Percentiles rank a stretch among this genome's conserved stretches.
Conservation (phyloP, 73 alveolate genomes). For the Paramecium tetraurelia region DNA sequence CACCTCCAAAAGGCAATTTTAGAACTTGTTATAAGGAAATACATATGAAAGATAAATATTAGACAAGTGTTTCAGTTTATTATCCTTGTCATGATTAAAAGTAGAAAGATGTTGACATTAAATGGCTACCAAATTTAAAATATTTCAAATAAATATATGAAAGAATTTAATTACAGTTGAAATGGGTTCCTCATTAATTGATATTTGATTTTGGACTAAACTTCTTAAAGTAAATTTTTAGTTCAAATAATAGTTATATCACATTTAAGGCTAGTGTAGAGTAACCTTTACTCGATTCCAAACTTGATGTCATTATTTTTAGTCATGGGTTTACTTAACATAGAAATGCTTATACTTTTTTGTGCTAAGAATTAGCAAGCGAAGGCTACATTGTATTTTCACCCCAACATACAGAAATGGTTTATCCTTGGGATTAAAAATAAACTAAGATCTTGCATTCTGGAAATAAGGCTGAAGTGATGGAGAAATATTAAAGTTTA, state of each 20-base stretch:
- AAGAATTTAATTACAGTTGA: not conserved
- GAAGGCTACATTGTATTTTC: slow-evolving; percentile 20
- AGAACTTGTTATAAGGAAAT: not conserved
- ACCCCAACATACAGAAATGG: slow-evolving; percentile 1
- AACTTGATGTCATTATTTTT: not conserved
- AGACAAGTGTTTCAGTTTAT: not conserved
- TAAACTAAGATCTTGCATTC: not conserved
- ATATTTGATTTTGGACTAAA: not conserved
- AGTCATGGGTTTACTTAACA: slow-evolving; percentile 36
- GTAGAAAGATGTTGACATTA: not conserved
- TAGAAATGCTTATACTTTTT: not conserved
- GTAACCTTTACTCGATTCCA: not conserved
- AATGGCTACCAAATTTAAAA: not conserved
- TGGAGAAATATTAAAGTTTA: not conserved
- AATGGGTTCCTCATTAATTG: not conserved
- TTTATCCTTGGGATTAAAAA: slow-evolving; percentile 25
- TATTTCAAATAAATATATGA: not conserved
- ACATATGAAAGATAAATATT: not conserved
- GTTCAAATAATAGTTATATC: not conserved
- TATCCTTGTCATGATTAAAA: not conserved
- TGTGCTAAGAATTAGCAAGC: not conserved
- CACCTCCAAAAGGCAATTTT: not conserved
- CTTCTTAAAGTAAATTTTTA: not conserved
- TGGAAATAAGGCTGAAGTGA: not conserved
- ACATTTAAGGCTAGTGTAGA: not conserved